Evolutionary conservation across 2,329 filamentous ascomycete species (phyloP).

Genomic region (Penicillium griseofulvum): DNA sequence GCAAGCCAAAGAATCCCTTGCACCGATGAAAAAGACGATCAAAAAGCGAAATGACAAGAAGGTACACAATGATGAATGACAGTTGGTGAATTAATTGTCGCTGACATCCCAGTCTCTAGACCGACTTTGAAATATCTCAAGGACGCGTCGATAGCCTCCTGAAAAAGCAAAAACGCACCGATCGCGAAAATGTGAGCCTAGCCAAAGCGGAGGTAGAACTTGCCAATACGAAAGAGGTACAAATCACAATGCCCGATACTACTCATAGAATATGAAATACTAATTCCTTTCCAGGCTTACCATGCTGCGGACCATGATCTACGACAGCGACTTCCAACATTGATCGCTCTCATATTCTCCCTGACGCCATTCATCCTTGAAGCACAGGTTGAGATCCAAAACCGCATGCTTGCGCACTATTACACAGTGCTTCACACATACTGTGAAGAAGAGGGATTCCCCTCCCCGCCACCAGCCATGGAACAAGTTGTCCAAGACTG

Average conservation of each 20-base stretch:
- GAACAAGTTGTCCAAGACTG: slow-evolving; percentile 67
- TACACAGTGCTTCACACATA: slow-evolving; percentile 76
- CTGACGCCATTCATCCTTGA: slow-evolving; percentile 71
- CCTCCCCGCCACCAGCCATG: slow-evolving; percentile 70
- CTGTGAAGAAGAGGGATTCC: slow-evolving; percentile 66
- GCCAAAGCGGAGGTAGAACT: slow-evolving; percentile 71
- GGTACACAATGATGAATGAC: slow-evolving; percentile 31
- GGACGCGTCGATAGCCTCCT: slow-evolving; percentile 66
- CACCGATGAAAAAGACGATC: slow-evolving; percentile 75
- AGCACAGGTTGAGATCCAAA: slow-evolving; percentile 72
- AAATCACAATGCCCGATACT: slow-evolving; percentile 9
- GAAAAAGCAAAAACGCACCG: slow-evolving; percentile 67
- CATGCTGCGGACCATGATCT: slow-evolving; percentile 72
- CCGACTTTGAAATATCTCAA: slow-evolving; percentile 78
- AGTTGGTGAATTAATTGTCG: background rate
- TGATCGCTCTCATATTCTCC: slow-evolving; percentile 68
- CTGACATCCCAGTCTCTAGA: slow-evolving; percentile 34
- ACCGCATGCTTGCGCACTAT: slow-evolving; percentile 71
- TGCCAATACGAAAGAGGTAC: slow-evolving; percentile 61
- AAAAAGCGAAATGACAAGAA: slow-evolving; percentile 82
- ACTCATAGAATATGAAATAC: background rate
- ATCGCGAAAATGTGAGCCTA: slow-evolving; percentile 70
- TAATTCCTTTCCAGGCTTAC: slow-evolving; percentile 57
- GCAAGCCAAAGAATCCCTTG: slow-evolving; percentile 65
- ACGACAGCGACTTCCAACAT: slow-evolving; percentile 65